Percentiles rank a stretch among this genome's conserved stretches.
Conservation (phyloP, 1,284 basidiomycete genomes). For the Mycosarcoma mackinlayi region DNA sequence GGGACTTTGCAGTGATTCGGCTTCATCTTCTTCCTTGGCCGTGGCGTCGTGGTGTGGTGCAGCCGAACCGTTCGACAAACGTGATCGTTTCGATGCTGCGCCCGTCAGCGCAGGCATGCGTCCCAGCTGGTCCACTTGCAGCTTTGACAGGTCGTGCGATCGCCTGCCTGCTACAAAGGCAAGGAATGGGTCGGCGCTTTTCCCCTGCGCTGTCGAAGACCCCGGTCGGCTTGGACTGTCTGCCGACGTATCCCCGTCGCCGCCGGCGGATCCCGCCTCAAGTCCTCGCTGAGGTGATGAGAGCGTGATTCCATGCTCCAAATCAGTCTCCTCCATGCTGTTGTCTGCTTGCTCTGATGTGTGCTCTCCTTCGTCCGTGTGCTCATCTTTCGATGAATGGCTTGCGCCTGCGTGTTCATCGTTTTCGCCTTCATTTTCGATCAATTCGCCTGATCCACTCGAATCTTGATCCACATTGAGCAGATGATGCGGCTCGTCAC, state of each 20-base stretch:
- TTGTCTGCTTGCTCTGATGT: conserved; percentile 21
- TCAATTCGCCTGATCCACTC: conserved; percentile 40
- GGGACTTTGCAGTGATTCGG: conserved; percentile 19
- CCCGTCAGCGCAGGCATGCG: conserved; percentile 1
- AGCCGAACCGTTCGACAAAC: conserved; percentile 21
- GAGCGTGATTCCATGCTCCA: conserved; percentile 26
- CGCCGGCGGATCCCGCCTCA: background rate
- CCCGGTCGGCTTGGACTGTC: conserved; percentile 28
- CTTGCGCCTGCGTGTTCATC: conserved; percentile 2
- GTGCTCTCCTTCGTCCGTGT: background rate
- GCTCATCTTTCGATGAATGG: background rate
- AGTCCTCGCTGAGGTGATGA: conserved; percentile 44
- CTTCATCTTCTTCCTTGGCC: conserved; percentile 5
- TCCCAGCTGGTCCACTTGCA: conserved; percentile 9
- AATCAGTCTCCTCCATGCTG: conserved; percentile 29
- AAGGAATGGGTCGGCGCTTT: conserved; percentile 50
- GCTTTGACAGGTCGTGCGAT: conserved; percentile 33
- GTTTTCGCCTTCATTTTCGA: conserved; percentile 34
- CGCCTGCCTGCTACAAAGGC: conserved; percentile 52
- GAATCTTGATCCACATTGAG: conserved; percentile 47
- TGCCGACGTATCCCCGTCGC: conserved; percentile 5
- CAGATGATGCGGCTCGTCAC: conserved; percentile 50
- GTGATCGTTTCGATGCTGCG: conserved; percentile 18
- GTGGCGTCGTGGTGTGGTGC: conserved; percentile 10
- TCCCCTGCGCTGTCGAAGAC: background rate